A percentile compares a stretch with the other conserved stretches of the same genome.
phyloP scores from a whole-genome alignment of 2,329 filamentous ascomycete genomes.

The Cercospora sp. region DNA sequence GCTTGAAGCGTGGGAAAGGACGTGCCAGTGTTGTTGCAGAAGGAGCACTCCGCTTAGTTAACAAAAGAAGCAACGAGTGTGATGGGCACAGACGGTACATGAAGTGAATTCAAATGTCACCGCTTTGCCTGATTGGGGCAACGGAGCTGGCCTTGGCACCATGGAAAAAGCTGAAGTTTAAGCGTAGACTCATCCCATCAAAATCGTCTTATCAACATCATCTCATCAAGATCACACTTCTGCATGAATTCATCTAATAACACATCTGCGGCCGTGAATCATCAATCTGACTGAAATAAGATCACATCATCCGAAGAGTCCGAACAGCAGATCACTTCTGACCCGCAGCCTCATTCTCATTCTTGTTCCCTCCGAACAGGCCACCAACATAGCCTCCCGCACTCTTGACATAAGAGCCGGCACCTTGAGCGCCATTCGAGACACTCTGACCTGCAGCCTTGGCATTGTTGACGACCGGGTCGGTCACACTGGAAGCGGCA shows the following conservation, averaged over 20 bases:
- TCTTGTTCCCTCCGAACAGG: constrained; percentile 39
- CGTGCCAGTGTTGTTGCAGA: not conserved
- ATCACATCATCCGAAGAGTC: not conserved
- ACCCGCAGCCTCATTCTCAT: constrained; percentile 21
- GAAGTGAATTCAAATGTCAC: not conserved
- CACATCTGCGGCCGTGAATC: not conserved
- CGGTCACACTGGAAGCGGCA: constrained; percentile 40
- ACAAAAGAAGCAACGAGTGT: not conserved
- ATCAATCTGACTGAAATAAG: not conserved
- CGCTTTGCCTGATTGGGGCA: not conserved
- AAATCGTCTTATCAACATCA: not conserved
- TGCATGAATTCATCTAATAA: not conserved
- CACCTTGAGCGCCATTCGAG: constrained; percentile 31
- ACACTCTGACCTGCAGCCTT: constrained; percentile 34
- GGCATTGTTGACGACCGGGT: constrained; percentile 34
- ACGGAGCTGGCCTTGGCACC: not conserved
- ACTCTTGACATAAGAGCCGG: constrained; percentile 32
- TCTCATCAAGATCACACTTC: not conserved
- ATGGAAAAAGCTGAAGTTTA: not conserved
- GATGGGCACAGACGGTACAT: not conserved
- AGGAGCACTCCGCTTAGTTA: not conserved
- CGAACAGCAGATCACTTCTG: not conserved
- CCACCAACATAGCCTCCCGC: constrained; percentile 39
- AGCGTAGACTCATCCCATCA: not conserved
- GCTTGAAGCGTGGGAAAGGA: not conserved